Evolutionary conservation across 2,329 filamentous ascomycete genomes (phyloP).

Genomic region (Boeremia exigua): DNA sequence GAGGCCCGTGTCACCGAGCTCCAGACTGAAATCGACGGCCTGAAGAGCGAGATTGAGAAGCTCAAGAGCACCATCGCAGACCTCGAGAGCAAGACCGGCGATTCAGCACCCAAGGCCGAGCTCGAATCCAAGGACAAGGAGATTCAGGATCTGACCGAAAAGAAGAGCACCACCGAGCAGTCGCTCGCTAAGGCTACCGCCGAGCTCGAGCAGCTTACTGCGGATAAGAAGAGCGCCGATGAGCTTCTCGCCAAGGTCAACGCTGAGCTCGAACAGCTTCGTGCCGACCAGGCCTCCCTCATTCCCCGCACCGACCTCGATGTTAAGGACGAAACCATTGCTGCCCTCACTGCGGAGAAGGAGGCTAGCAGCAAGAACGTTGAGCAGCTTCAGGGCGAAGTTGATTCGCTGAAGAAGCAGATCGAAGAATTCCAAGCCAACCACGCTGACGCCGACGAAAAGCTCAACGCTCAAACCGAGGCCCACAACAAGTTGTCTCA

Average conservation of each 20-base stretch:
- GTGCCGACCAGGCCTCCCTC: slow-evolving; percentile 19
- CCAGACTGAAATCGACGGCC: slow-evolving; percentile 33
- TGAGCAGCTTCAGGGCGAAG: slow-evolving; percentile 30
- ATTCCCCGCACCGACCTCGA: slow-evolving; percentile 37
- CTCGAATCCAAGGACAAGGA: slow-evolving; percentile 40
- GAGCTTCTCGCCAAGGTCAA: slow-evolving; percentile 26
- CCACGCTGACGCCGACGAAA: slow-evolving; percentile 23
- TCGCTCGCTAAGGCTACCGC: slow-evolving; percentile 24
- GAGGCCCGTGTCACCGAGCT: slow-evolving; percentile 34
- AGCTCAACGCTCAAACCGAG: slow-evolving; percentile 23
- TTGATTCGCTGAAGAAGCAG: slow-evolving; percentile 32
- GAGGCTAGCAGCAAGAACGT: slow-evolving; percentile 30
- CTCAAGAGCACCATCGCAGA: slow-evolving; percentile 34
- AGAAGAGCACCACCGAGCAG: slow-evolving; percentile 29
- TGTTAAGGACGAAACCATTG: slow-evolving; percentile 33
- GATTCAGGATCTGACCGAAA: slow-evolving; percentile 30
- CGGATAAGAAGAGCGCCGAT: slow-evolving; percentile 23
- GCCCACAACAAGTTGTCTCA: slow-evolving; percentile 29
- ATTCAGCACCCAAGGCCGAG: slow-evolving; percentile 30
- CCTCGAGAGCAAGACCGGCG: slow-evolving; percentile 26
- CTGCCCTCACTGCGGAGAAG: slow-evolving; percentile 33
- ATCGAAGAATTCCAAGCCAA: slow-evolving; percentile 27
- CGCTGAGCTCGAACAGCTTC: slow-evolving; percentile 23
- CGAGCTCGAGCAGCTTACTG: slow-evolving; percentile 25
- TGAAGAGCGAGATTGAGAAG: slow-evolving; percentile 39